Evolutionary conservation across 73 alveolate species (phyloP).

Genomic region (Durusdinium trenchii): DNA sequence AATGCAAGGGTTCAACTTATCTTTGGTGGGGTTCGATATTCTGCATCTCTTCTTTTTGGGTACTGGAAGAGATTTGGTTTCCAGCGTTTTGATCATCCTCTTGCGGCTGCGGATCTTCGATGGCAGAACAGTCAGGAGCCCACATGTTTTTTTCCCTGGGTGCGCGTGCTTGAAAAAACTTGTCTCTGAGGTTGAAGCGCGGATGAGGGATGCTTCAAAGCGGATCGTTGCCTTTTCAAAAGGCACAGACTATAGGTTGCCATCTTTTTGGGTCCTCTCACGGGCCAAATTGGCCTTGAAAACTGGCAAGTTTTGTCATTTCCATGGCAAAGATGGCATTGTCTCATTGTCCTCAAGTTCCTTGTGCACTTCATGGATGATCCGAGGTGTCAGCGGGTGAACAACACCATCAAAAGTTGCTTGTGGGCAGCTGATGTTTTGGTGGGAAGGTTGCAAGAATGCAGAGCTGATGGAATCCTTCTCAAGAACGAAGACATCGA

Average conservation of each 20-base stretch:
- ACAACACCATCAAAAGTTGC: not conserved
- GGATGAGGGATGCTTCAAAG: not conserved
- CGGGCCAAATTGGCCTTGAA: not conserved
- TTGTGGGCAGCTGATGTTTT: not conserved
- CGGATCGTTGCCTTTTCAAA: not conserved
- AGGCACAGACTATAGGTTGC: not conserved
- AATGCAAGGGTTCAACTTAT: not conserved
- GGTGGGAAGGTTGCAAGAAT: not conserved
- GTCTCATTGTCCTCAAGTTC: no score
- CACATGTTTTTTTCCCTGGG: not conserved
- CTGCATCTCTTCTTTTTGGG: not conserved
- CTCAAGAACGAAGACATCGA: no score
- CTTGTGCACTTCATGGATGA: no score
- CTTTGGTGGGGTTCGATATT: not conserved
- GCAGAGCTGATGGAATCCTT: no score
- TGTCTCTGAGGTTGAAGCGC: not conserved
- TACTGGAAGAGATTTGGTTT: not conserved
- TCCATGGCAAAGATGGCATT: not conserved
- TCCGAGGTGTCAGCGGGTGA: not conserved
- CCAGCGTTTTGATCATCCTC: not conserved
- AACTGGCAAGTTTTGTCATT: not conserved
- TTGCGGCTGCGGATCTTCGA: not conserved
- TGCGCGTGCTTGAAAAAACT: not conserved
- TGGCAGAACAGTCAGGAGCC: not conserved
- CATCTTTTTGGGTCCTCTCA: not conserved